Conservation (phyloP, 108 stramenopile species). For the Stephanodiscus minutulus region DNA sequence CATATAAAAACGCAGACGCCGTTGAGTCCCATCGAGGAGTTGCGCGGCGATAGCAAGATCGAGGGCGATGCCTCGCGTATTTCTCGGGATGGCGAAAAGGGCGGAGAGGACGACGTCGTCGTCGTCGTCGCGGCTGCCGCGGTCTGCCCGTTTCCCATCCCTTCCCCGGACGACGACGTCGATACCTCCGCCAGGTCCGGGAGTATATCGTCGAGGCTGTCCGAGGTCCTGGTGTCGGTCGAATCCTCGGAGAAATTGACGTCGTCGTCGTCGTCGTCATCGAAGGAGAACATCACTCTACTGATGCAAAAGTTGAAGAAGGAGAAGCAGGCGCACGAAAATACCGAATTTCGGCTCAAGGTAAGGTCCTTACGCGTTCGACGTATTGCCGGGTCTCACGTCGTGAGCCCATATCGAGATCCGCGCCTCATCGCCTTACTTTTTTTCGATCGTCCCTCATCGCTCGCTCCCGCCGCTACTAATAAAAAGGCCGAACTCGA, state of each 20-base stretch:
- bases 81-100: neutral
- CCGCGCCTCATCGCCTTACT: neutral
- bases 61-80: neutral
- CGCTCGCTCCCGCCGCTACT: neutral
- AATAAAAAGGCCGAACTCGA: constrained; percentile 34
- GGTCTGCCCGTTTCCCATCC: too few species aligned
- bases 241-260: neutral
- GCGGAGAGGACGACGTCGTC: neutral
- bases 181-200: neutral
- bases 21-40: neutral
- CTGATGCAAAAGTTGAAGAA: constrained; percentile 28
- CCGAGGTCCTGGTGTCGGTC: neutral
- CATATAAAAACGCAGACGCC: neutral
- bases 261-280: neutral
- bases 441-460: neutral
- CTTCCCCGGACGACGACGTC: too few species aligned
- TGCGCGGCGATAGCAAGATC: neutral
- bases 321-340: constrained; percentile 21
- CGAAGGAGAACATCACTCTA: constrained; percentile 5
- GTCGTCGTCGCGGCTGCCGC: too few species aligned
- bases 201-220: neutral
- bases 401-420: neutral
- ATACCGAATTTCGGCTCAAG: constrained; percentile 40
- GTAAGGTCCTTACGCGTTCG: constrained; percentile 2
- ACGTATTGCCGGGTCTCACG: neutral